Conservation (phyloP, 2,329 filamentous ascomycete genomes). For the Arthrinium phaeospermum region DNA sequence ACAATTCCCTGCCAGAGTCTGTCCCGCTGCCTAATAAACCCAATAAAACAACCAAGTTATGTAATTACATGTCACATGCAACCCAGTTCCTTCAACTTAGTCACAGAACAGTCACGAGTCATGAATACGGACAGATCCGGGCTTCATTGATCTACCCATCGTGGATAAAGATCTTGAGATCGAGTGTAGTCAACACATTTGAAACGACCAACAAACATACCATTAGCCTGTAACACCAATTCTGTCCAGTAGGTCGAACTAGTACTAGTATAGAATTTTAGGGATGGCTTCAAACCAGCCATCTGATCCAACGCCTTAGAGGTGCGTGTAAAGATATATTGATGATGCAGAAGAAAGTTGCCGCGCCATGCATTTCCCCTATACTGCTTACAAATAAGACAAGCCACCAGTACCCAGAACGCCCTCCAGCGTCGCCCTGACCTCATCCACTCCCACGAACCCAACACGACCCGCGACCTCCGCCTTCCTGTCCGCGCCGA, state of each 20-base stretch:
- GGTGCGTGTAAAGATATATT: neutral
- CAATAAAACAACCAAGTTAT: neutral
- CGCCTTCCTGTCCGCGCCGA: conserved; percentile 71
- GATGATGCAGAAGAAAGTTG: neutral
- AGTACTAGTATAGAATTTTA: neutral
- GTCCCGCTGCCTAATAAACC: neutral
- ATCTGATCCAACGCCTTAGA: neutral
- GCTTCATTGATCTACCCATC: neutral
- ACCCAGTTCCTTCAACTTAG: neutral
- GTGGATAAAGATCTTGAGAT: neutral
- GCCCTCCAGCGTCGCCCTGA: conserved; percentile 66
- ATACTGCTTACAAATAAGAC: conserved; percentile 44
- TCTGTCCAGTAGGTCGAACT: neutral
- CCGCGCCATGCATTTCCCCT: conserved; percentile 1
- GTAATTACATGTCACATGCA: neutral
- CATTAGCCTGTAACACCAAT: neutral
- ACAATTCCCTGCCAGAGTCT: neutral
- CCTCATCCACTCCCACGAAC: conserved; percentile 63
- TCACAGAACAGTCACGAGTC: neutral
- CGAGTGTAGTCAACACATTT: neutral
- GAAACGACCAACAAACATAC: neutral
- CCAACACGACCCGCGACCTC: conserved; percentile 81
- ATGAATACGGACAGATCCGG: neutral
- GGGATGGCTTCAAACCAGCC: neutral
- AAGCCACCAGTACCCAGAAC: conserved; percentile 61